These are phyloP conservation scores for Scleromitrula shiraiana DNA, from an alignment of 2,329 filamentous ascomycete genomes.

Conservation along the genomic window DNA sequence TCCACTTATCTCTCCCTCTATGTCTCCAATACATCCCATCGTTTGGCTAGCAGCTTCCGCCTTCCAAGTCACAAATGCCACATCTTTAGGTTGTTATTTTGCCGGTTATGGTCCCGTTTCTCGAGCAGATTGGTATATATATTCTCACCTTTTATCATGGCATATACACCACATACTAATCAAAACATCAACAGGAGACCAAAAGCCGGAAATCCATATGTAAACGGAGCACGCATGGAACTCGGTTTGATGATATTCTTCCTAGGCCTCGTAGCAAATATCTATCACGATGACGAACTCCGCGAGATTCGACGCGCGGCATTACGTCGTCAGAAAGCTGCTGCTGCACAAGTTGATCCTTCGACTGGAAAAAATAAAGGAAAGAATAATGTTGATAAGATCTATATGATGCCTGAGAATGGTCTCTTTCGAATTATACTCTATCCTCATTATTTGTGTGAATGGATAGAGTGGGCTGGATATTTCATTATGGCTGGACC, in stretches of 20 bases:
- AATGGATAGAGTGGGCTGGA: slow-evolving; percentile 94
- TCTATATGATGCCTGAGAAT: slow-evolving; percentile 79
- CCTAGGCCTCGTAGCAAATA: slow-evolving; percentile 69
- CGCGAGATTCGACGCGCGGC: slow-evolving; percentile 76
- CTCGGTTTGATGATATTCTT: slow-evolving; percentile 69
- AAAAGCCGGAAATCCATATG: slow-evolving; percentile 25
- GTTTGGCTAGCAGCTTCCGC: slow-evolving; percentile 55
- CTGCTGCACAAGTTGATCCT: slow-evolving; percentile 29
- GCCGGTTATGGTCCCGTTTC: slow-evolving; percentile 69
- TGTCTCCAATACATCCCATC: slow-evolving; percentile 75
- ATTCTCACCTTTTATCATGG: neutral
- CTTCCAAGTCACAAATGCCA: slow-evolving; percentile 79
- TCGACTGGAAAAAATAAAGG: slow-evolving; percentile 18
- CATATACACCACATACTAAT: neutral
- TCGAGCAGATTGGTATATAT: slow-evolving; percentile 42
- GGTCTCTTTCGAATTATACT: slow-evolving; percentile 78
- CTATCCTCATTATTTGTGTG: slow-evolving; percentile 89
- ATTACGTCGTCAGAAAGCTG: slow-evolving; percentile 47
- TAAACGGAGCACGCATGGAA: slow-evolving; percentile 37
- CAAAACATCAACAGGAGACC: neutral
- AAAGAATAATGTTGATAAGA: slow-evolving; percentile 53
- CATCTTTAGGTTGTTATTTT: slow-evolving; percentile 71
- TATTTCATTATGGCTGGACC: slow-evolving; percentile 71
- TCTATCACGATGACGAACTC: slow-evolving; percentile 83
- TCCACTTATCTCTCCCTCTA: slow-evolving; percentile 78